phyloP scores from a whole-genome alignment of 163 green algal genomes.

The Chlamydomonas reinhardtii region DNA sequence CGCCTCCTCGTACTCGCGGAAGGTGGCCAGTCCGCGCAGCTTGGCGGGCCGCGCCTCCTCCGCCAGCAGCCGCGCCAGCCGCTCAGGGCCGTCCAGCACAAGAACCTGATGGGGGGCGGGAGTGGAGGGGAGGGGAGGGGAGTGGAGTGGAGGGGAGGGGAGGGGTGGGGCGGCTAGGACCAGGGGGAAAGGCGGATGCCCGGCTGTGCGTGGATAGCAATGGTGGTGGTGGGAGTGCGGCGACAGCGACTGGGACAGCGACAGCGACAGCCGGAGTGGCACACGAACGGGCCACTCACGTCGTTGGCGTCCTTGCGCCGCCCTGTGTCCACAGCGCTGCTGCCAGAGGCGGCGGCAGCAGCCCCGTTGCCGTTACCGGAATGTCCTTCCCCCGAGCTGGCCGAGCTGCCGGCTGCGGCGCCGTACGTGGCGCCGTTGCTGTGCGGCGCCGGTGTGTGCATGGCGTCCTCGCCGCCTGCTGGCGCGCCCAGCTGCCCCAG shows the following conservation, averaged over 20 bases:
- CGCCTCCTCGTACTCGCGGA: slow-evolving; percentile 58
- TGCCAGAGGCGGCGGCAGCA: not conserved
- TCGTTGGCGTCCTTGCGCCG: slow-evolving; percentile 78
- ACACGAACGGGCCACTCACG: not conserved
- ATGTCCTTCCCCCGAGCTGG: no score
- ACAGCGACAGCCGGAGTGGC: no score
- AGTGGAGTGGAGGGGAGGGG: not conserved
- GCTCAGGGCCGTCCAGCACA: slow-evolving; percentile 50
- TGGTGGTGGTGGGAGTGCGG: no score
- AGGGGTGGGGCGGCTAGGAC: no score
- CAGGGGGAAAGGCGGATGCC: not conserved
- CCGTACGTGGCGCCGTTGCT: no score
- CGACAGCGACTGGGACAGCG: no score
- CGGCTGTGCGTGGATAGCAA: no score
- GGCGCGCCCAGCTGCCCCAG: not conserved
- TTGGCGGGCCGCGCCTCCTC: slow-evolving; percentile 58
- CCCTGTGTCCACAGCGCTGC: not conserved
- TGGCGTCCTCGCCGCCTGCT: no score
- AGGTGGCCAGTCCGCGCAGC: slow-evolving; percentile 66
- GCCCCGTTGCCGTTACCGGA: not conserved
- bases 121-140: not conserved
- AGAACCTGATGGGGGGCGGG: slow-evolving; percentile 41
- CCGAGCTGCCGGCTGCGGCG: not conserved
- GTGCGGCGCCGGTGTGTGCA: no score
- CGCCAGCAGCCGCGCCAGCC: slow-evolving; percentile 52